Percentiles rank a stretch among this genome's conserved stretches.
These are phyloP conservation scores for Vanrija pseudolonga DNA, from an alignment of 1,284 basidiomycete genomes.

Conservation along the genomic window DNA sequence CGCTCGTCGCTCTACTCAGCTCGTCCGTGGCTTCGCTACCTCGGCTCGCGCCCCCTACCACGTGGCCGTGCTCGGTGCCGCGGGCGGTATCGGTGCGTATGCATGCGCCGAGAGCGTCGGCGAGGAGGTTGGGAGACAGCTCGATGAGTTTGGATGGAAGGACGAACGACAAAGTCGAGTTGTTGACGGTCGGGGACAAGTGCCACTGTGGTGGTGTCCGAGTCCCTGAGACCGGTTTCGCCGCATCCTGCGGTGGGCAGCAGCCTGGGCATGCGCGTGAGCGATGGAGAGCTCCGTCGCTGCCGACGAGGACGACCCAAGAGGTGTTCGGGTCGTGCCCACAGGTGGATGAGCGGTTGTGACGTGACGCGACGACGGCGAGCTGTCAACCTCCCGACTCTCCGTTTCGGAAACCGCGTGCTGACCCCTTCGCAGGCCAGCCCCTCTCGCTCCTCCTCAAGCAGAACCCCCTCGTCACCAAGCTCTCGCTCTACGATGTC, in stretches of 20 bases:
- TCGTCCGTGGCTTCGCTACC: slow-evolving; percentile 46
- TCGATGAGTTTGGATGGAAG: background rate
- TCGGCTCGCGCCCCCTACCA: slow-evolving; percentile 45
- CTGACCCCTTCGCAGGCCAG: slow-evolving; percentile 59
- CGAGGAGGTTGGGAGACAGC: background rate
- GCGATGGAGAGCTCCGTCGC: too few species aligned
- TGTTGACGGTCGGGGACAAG: background rate
- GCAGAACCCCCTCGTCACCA: slow-evolving; percentile 72
- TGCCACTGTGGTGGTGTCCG: too few species aligned
- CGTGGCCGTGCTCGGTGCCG: slow-evolving; percentile 50
- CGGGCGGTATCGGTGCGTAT: slow-evolving; percentile 58
- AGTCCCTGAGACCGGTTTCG: too few species aligned
- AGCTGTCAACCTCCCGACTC: background rate
- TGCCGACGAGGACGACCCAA: too few species aligned
- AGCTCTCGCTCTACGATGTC: slow-evolving; percentile 92
- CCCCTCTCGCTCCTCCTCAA: slow-evolving; percentile 88
- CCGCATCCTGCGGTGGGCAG: too few species aligned
- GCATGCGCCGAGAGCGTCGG: background rate
- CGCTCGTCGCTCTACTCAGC: slow-evolving; percentile 26
- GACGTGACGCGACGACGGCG: too few species aligned
- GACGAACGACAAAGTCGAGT: background rate
- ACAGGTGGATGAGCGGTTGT: too few species aligned
- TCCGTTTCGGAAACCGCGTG: too few species aligned
- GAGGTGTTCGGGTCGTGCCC: too few species aligned
- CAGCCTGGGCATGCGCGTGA: too few species aligned